Conservation (phyloP, 164 flowering plant genomes). For the Magnolia kwangsiensis region DNA sequence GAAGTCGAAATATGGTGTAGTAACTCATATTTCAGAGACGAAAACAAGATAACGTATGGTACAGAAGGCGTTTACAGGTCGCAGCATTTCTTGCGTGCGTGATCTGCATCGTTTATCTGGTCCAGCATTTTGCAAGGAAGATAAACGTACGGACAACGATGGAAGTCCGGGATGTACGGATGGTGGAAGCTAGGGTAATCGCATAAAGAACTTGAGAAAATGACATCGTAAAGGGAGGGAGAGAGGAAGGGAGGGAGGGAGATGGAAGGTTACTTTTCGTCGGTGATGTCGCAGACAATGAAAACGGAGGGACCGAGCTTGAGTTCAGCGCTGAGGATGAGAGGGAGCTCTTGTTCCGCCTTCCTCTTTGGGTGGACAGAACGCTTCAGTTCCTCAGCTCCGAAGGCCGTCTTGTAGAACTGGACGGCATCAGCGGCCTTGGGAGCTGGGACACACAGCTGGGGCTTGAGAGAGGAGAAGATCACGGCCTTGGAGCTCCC, state of each 20-base stretch:
- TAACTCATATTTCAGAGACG: no score
- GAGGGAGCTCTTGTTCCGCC: constrained; percentile 83
- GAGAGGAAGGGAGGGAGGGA: not conserved
- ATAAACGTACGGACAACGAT: no score
- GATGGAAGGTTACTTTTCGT: constrained; percentile 13
- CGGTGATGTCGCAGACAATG: constrained; percentile 48
- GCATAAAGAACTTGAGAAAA: no score
- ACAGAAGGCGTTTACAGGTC: no score
- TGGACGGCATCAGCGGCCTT: constrained; percentile 65
- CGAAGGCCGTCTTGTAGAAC: constrained; percentile 82
- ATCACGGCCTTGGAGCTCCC: constrained; percentile 23
- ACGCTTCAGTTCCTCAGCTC: constrained; percentile 70
- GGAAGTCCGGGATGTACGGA: no score
- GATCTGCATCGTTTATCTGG: no score
- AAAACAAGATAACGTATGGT: no score
- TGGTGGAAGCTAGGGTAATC: no score
- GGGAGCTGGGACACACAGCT: constrained; percentile 52
- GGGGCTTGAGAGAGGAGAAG: constrained; percentile 53
- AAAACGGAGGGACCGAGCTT: constrained; percentile 49
- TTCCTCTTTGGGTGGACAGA: constrained; percentile 62
- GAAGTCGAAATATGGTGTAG: no score
- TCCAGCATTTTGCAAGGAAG: no score
- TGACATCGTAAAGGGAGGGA: not conserved
- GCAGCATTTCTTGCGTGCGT: no score
- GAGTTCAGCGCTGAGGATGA: constrained; percentile 56